phyloP scores from a whole-genome alignment of 257 asterid species.

The Schizonepeta tenuifolia region DNA sequence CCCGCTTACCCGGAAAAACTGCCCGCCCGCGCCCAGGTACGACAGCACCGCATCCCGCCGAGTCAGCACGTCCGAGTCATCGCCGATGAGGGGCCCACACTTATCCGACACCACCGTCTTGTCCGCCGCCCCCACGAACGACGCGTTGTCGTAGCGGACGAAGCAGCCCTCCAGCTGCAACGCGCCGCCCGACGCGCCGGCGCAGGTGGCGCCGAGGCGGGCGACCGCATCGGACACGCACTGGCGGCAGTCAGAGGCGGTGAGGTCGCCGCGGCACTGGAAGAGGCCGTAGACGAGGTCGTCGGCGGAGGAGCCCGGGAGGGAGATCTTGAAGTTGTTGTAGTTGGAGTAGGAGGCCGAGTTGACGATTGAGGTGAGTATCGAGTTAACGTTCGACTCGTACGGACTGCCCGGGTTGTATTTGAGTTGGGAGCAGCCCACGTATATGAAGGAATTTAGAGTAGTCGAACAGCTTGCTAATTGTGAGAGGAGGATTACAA shows the following conservation, averaged over 20 bases:
- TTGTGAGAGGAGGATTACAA: conserved; percentile 18
- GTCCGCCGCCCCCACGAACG: conserved; percentile 72
- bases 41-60: conserved; percentile 59
- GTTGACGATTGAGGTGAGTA: conserved; percentile 67
- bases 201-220: conserved; percentile 62
- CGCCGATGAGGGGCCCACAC: conserved; percentile 62
- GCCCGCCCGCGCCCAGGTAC: conserved; percentile 56
- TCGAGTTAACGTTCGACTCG: conserved; percentile 71
- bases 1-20: conserved; percentile 71
- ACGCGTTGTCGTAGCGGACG: conserved; percentile 63
- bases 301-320: conserved; percentile 55
- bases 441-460: conserved; percentile 50
- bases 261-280: conserved; percentile 87
- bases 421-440: conserved; percentile 72
- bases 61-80: conserved; percentile 46
- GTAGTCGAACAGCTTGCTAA: conserved; percentile 30
- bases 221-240: conserved; percentile 61
- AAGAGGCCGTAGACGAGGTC: conserved; percentile 71
- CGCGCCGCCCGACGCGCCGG: conserved; percentile 70
- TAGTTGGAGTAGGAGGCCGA: conserved; percentile 57
- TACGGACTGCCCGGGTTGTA: conserved; percentile 55
- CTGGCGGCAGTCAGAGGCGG: conserved; percentile 50
- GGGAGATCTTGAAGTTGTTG: conserved; percentile 75
- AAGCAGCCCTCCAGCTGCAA: conserved; percentile 83
- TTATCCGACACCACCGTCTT: conserved; percentile 55